Evolutionary conservation across 1,139 yeast genomes (phyloP).

Genomic region (Taiozyma onychis): DNA sequence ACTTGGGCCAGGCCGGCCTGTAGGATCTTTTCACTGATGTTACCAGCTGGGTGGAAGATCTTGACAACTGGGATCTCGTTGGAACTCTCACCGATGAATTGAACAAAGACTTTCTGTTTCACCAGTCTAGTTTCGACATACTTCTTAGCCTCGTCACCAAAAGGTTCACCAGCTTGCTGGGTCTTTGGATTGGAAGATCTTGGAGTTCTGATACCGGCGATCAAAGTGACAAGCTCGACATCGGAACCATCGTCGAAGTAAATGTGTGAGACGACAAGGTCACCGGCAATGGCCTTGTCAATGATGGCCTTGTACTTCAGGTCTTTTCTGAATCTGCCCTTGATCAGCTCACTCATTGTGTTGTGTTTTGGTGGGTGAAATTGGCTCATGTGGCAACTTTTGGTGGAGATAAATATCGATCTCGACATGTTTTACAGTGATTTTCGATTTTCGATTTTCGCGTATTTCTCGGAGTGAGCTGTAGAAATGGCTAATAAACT

Average conservation of each 20-base stretch:
- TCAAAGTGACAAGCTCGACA: conserved; percentile 48
- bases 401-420: background rate
- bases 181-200: conserved; percentile 43
- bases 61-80: conserved; percentile 58
- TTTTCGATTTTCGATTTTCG: background rate
- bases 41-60: conserved; percentile 65
- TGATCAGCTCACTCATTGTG: conserved; percentile 15
- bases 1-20: conserved; percentile 69
- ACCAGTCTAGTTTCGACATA: conserved; percentile 65
- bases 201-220: conserved; percentile 74
- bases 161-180: conserved; percentile 37
- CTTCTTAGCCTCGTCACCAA: conserved; percentile 60
- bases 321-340: conserved; percentile 22
- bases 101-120: conserved; percentile 55
- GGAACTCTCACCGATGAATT: conserved; percentile 55
- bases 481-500: background rate
- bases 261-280: conserved; percentile 41
- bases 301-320: conserved; percentile 44
- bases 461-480: background rate
- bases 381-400: background rate
- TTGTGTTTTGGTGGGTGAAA: too few species aligned
- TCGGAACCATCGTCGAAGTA: conserved; percentile 51
- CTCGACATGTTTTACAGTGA: background rate
- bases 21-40: conserved; percentile 63
- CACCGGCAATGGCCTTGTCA: conserved; percentile 76